phyloP scores from a whole-genome alignment of 1,284 basidiomycete species.

The Cystobasidiaceae sp. region DNA sequence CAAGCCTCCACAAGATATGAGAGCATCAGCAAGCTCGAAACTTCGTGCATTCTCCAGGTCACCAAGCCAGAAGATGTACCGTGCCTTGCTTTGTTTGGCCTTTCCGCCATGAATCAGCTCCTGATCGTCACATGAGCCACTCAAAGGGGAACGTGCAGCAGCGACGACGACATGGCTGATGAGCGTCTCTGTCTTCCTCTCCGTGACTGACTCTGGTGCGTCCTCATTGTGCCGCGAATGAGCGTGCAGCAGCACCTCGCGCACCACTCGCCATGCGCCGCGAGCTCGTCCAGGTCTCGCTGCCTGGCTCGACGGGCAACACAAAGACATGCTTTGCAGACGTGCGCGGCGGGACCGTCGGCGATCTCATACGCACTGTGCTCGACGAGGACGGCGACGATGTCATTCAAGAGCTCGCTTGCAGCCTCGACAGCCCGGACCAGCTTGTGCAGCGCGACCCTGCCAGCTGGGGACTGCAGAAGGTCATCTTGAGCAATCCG shows the following conservation, averaged over 20 bases:
- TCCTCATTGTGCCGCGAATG: not conserved
- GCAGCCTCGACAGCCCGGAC: not conserved
- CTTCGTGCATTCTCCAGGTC: too few relatives aligned
- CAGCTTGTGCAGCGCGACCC: not conserved
- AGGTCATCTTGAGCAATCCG: slow-evolving; percentile 16
- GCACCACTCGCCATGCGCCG: not conserved
- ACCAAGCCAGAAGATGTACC: too few relatives aligned
- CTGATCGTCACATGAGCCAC: not conserved
- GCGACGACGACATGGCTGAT: not conserved
- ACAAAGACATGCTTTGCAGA: slow-evolving; percentile 28
- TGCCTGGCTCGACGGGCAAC: slow-evolving; percentile 28
- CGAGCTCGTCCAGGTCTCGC: slow-evolving; percentile 33
- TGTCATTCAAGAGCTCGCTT: slow-evolving; percentile 21
- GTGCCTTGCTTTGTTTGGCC: too few relatives aligned
- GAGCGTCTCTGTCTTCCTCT: not conserved
- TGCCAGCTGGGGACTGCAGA: slow-evolving; percentile 34
- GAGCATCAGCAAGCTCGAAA: too few relatives aligned
- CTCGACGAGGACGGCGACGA: slow-evolving; percentile 32
- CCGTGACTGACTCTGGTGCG: not conserved
- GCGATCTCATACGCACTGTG: slow-evolving; percentile 24
- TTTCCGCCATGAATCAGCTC: not conserved
- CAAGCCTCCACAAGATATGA: too few relatives aligned
- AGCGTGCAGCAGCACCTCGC: not conserved
- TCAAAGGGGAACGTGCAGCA: not conserved
- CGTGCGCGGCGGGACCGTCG: slow-evolving; percentile 1